These are phyloP conservation scores for Pichia manshurica DNA, from an alignment of 805 yeast species.

Conservation along the genomic window DNA sequence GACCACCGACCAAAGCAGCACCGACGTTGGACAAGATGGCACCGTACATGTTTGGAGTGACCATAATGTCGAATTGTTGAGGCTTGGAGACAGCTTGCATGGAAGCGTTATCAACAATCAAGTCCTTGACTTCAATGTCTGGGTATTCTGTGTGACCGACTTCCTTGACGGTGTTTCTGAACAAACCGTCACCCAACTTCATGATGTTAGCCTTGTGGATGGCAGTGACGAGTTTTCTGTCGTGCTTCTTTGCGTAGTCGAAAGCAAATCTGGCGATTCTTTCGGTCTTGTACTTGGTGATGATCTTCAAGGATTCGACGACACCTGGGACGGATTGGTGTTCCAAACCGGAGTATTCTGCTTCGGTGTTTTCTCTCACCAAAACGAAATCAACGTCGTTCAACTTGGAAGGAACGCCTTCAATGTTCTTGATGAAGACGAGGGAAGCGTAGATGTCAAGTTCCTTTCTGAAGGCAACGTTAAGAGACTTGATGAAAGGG, in stretches of 20 bases:
- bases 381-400: slow-evolving; percentile 86
- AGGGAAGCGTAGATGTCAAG: slow-evolving; percentile 92
- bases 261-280: slow-evolving; percentile 96
- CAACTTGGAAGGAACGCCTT: slow-evolving; percentile 89
- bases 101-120: slow-evolving; percentile 97
- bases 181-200: slow-evolving; percentile 97
- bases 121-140: slow-evolving; percentile 74
- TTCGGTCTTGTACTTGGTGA: slow-evolving; percentile 92
- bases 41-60: slow-evolving; percentile 97
- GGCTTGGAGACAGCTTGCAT: slow-evolving; percentile 99
- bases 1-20: slow-evolving; percentile 95
- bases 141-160: slow-evolving; percentile 84
- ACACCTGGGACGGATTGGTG: slow-evolving; percentile 97
- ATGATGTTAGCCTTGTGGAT: slow-evolving; percentile 98
- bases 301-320: slow-evolving; percentile 92
- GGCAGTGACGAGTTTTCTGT: slow-evolving; percentile 89
- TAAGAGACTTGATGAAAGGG: slow-evolving; percentile 74
- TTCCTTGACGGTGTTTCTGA: slow-evolving; percentile 87
- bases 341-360: slow-evolving; percentile 97
- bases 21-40: slow-evolving; percentile 96
- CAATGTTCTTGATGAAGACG: slow-evolving; percentile 88
- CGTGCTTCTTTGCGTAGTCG: slow-evolving; percentile 88
- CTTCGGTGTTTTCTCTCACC: slow-evolving; percentile 98
- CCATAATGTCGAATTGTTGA: slow-evolving; percentile 96
- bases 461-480: slow-evolving; percentile 95